Base-by-base conservation (phyloP, 352 stramenopile species). In the Globisporangium heterothallicum region DNA sequence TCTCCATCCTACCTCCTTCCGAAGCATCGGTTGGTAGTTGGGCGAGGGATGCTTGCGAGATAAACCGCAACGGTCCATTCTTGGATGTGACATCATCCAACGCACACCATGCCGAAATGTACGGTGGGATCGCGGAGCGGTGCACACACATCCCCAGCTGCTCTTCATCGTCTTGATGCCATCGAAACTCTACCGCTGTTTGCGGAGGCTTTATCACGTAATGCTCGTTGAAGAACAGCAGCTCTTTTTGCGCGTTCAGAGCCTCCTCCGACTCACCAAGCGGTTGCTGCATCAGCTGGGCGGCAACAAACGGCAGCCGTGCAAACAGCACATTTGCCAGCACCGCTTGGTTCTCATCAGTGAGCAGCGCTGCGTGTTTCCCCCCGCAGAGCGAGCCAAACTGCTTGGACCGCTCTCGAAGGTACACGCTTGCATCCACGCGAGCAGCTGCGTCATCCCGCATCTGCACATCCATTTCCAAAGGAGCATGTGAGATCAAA, bases 211-310 rank as follows among this genome's bases (percentile, higher is more conserved):
- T 88, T 49, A 87, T 68, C 19, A 91, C 72, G 49, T 84, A 91
- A 49, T 91, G 79, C 50, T 91, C 79, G 45, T 88, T 88, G 62
- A 91, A 88, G 47, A 88, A 87, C n/a, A 65, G 68, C 6, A 77
- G 24, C 24, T 53, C 7, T 19, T 22, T 12, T n/a, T n/a, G n/a
- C n/a, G n/a, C n/a, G n/a, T n/a, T n/a, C n/a, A n/a, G n/a, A n/a
- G n/a, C 10, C 18, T 41, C 21, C 30, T 30, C 34, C 1, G 56
- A 27, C 2, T 26, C 22, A 12, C 38, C 21, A 34, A 19, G n/a
- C n/a, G n/a, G 22, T 24, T 42, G 21, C 12, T 32, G 10, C 42
- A 77, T 14, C 10, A 79, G 21, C 8, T 61, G 49, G 1, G 16
- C 27, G n/a, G 46, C 61, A 16, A 73, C 29, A 2, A 45, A 46